Base-by-base conservation (phyloP, 495 filamentous ascomycete species). In the Aspergillus sclerotiicarbonarius region DNA sequence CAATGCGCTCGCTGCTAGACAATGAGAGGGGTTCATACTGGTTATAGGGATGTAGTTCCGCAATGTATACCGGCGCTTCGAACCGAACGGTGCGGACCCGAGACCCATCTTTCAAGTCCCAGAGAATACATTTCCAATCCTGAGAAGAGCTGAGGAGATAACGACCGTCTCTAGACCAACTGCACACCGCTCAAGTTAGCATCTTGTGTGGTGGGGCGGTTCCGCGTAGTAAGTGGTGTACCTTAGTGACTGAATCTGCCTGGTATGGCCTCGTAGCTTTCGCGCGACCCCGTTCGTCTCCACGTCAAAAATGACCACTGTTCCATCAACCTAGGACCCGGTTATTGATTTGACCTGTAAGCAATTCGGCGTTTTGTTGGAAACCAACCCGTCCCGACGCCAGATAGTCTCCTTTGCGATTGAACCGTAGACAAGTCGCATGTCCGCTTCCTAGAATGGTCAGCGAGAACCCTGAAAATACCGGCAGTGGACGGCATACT, bases 261-360 rank as follows among this genome's bases (percentile, higher is more conserved):
- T 80, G 16, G 89, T 93, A 74, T 99, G 94, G 7, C 94, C 94
- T 53, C 90, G 84, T 33, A 98, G 80, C 70, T 97, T 97, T 54
- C 91, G 87, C 41, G 94, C 94, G 16, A 98, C 88, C 37, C 93
- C 92, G 78, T 92, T 94, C 29, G 95, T 98, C 68, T 97, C 95
- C 43, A 97, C 81, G 68, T 99, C 94, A 78, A 96, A 99, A 53
- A 99, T 89, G 33, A 96, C 88, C 46, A 98, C 88, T 15, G 88
- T 92, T 61, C 94, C 94, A 75, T 98, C 92, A 58, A 90, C 78
- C 82, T 88, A 65, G 48, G 54, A 31, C 19, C 6, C 51, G 31
- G 21, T 68, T 44, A 70, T 58, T 48, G 54, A 18, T n/a, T 20
- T 25, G 35, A 4, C 25, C 18, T 0, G 25, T 6, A 7, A 32